phyloP scores from a whole-genome alignment of 2,329 filamentous ascomycete genomes.

The Arthrinium puccinioides region DNA sequence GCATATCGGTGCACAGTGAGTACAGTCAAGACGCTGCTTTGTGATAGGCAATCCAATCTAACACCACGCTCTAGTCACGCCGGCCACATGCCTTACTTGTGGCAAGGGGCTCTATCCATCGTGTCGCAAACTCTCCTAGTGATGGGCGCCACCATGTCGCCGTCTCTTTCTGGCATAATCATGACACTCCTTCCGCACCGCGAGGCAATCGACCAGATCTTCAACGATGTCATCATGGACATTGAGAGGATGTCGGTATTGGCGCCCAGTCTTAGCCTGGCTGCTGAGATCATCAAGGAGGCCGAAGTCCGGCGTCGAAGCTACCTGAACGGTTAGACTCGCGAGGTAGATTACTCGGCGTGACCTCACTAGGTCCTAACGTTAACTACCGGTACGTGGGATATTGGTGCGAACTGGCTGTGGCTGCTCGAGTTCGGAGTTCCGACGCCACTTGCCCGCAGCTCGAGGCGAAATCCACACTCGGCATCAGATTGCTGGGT shows the following conservation, averaged over 20 bases:
- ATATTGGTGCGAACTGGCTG: too few species aligned
- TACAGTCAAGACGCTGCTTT: constrained; percentile 19
- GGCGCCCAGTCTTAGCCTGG: constrained; percentile 67
- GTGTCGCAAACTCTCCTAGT: constrained; percentile 75
- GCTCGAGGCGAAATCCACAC: too few species aligned
- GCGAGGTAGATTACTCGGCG: neutral
- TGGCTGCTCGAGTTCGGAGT: too few species aligned
- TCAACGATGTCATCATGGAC: constrained; percentile 69
- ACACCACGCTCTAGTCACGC: constrained; percentile 54
- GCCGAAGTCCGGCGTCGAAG: constrained; percentile 65
- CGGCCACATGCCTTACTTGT: constrained; percentile 78
- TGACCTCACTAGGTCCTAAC: too few species aligned
- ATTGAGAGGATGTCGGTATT: constrained; percentile 68
- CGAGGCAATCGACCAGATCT: constrained; percentile 65
- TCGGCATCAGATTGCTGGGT: too few species aligned
- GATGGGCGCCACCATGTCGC: constrained; percentile 79
- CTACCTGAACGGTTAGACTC: constrained; percentile 43
- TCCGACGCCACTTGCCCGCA: too few species aligned
- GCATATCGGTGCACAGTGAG: constrained; percentile 69
- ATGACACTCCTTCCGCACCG: constrained; percentile 45
- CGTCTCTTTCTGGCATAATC: constrained; percentile 61
- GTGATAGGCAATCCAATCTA: constrained; percentile 23
- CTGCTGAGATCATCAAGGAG: constrained; percentile 75
- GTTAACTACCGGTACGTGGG: too few species aligned
- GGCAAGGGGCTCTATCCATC: constrained; percentile 77